These are phyloP conservation scores for Pseudognaphalium luteoalbum DNA, from an alignment of 129 eudicot genomes.

Conservation along the genomic window DNA sequence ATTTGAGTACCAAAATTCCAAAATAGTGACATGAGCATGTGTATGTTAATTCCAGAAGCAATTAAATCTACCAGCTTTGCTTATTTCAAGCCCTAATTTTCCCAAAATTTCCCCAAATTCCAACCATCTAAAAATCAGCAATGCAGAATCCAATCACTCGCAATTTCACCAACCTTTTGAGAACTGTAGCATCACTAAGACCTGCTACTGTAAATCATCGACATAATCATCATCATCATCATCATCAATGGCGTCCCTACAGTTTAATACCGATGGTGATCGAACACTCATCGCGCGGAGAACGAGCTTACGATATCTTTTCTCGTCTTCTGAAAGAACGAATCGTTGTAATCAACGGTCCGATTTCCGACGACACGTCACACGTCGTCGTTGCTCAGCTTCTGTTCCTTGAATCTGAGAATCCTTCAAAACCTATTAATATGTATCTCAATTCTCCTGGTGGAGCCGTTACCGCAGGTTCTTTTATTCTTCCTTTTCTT, in stretches of 20 bases:
- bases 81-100: slow-evolving; percentile 19
- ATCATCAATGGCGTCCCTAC: slow-evolving; percentile 40
- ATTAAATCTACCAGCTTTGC: neutral
- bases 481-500: neutral
- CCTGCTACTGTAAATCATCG: neutral
- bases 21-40: too few species aligned
- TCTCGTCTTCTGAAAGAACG: slow-evolving; percentile 83
- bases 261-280: slow-evolving; percentile 85
- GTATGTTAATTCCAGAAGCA: too few species aligned
- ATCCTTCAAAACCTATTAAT: slow-evolving; percentile 82
- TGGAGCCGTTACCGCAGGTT: slow-evolving; percentile 89
- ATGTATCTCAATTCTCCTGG: slow-evolving; percentile 94
- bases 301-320: slow-evolving; percentile 92
- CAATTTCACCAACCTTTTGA: slow-evolving; percentile 20
- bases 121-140: neutral
- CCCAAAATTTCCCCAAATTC: slow-evolving; percentile 15
- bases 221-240: slow-evolving; percentile 11
- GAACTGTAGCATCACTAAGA: neutral
- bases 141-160: slow-evolving; percentile 38
- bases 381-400: slow-evolving; percentile 96
- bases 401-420: slow-evolving; percentile 82
- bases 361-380: slow-evolving; percentile 75
- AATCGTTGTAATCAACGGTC: slow-evolving; percentile 86
- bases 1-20: too few species aligned
- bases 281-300: slow-evolving; percentile 88